Evolutionary conservation across 2,329 filamentous ascomycete genomes (phyloP), one percentile per base, ranked within the genome.

Genomic region (Alternaria gaisen): DNA sequence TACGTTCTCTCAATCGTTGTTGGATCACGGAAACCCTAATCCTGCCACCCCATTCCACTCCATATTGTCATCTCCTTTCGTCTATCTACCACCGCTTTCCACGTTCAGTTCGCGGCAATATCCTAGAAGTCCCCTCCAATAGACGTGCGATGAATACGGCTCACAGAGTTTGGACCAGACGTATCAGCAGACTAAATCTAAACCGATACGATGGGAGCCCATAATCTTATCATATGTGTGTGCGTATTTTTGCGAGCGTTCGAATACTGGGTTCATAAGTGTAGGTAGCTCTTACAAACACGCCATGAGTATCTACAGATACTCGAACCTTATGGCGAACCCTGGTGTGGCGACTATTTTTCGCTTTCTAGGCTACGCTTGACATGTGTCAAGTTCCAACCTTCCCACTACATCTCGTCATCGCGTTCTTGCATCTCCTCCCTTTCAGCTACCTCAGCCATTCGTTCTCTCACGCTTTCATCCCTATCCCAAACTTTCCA

Each of bases 401-500:
- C 6, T 11, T 3, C 8, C n/a, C 28, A 12, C 44, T 56, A 41
- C 26, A 26, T 42, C 26, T 41, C 32, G 3, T 18, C 18, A 20
- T 48, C 54, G 6, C 38, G 18, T 12, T 46, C 41, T 20, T 41
- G 41, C 47, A 53, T 24, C 14, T 42, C 46, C 28, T 26, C 43
- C 7, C 48, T 34, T 12, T 36, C 42, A 12, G n/a, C 24, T 24
- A 58, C 28, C 20, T 58, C 54, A 12, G 22, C 5, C 54, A 61
- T 53, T 16, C 52, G 56, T 11, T 58, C 54, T 7, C 38, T 50
- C 3, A 53, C 44, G 18, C 32, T 41, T 12, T 47, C 28, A 30
- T 67, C 58, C 7, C 52, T 36, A 5, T 60, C 40, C 44, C 63
- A 48, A 3, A 67, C 26, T 18, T 55, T 52, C 65, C 65, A 67